Evolutionary conservation across 2,329 filamentous ascomycete genomes (phyloP), one percentile per base, ranked within the genome.

Genomic region (Arachnopeziza araneosa): DNA sequence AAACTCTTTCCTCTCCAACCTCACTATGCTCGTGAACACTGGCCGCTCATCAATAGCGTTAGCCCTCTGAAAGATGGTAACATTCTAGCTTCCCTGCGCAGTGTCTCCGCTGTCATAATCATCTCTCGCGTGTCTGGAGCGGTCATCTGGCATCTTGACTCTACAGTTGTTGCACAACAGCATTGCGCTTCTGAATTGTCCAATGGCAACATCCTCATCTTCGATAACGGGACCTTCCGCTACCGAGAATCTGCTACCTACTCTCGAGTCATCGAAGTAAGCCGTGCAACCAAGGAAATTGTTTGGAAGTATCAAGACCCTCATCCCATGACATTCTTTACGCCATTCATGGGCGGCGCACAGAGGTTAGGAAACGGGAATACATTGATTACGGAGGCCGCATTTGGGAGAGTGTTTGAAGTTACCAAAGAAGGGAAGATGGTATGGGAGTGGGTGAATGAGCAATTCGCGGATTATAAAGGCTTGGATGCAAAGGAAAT

Each of bases 271-370:
- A 76, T 79, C 54, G 52, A 65, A 56, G 73, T 79, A 14, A 70
- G 71, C 2, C 70, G 72, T 1, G 61, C 63, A 7, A 74, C 71
- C 19, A 77, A 77, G 55, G 55, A 75, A 50, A 73, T 79, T 22
- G 68, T 75, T 2, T 79, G 77, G 77, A 71, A 79, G 57, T 78
- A 79, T 54, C 69, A 69, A 9, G 77, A 79, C 54, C 61, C 61
- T 2, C 54, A 63, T 54, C 61, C 56, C 24, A 63, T 63, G 59
- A 60, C 60, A 1, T 65, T 65, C 64, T 79, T 78, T 67, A 78
- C 75, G 0, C 76, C 77, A 0, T 79, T 79, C 56, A 79, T 79
- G 77, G 77, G 77, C 22, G 74, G 74, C 54, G 77, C 77, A 8
- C 77, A 79, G 64, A 67, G 74, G 17, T 62, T 79, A 19, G 50